Evolutionary conservation across 257 asterid species (phyloP), one percentile per base, ranked within the genome.

Genomic region (Solanum clarkiae): DNA sequence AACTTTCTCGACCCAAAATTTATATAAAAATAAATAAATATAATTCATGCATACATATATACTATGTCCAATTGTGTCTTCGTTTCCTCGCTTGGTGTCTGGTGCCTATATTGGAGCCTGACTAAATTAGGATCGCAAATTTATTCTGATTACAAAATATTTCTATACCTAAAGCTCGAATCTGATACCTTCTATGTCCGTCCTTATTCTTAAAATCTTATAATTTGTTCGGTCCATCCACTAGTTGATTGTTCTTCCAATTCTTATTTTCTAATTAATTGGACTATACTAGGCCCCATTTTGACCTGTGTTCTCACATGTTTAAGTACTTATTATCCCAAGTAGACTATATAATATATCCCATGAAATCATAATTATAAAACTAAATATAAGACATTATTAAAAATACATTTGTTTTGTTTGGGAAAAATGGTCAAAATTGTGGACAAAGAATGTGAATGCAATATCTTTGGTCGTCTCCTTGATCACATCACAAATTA

Each of bases 401-500:
- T 3, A 32, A 29, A 68, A 59, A 32, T 17, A 36, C 26, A 69
- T 8, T 69, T 8, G 8, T 69, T 69, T 2, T 1, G 1, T 24
- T 51, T 22, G 15, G 63, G 11, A 60, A 81, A 82, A 15, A 12
- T 5, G 40, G 85, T 60, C 77, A 44, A 42, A 81, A 26, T 4
- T 59, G 2, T 42, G 12, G 85, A 81, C 57, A 80, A 69, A 45
- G 53, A 80, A 26, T 44, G 80, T 63, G n/a, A 81, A 84, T 22
- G 53, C 87, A 22, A 18, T 87, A 84, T 79, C 72, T 85, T 72
- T 75, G 57, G 74, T 85, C 77, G 85, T 70, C 86, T 87, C 74
- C 87, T 75, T 69, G 57, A 71, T 53, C 66, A 55, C 83, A 84
- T 80, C 84, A 84, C 62, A 82, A 54, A 84, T 32, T 55, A 77